Conservation (phyloP, 2,329 filamentous ascomycete genomes). For the Sporothrix inflata region DNA sequence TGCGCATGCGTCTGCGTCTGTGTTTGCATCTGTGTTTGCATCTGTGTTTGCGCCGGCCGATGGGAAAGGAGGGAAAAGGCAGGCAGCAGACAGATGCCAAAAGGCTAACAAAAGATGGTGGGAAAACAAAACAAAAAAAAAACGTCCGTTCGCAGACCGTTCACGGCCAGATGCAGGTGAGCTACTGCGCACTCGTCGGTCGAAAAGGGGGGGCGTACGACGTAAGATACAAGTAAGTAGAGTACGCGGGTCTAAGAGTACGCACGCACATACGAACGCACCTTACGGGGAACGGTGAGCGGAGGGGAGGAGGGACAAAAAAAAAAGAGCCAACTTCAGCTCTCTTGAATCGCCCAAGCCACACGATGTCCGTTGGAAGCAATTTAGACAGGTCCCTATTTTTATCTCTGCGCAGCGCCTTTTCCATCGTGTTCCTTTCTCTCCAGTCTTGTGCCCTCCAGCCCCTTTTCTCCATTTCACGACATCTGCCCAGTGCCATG, state of each 20-base stretch:
- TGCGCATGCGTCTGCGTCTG: not conserved
- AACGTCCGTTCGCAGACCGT: slow-evolving; percentile 2
- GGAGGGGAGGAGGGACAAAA: not conserved
- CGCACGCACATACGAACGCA: slow-evolving; percentile 1
- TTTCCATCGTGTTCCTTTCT: not conserved
- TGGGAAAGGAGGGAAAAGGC: not conserved
- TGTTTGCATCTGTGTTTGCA: not conserved
- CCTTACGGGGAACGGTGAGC: not conserved
- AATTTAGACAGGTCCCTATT: not conserved
- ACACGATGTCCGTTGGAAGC: not conserved
- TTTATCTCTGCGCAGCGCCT: not conserved
- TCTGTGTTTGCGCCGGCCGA: not conserved
- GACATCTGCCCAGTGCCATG: not conserved
- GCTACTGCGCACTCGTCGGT: slow-evolving; percentile 10
- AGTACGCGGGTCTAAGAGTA: not conserved
- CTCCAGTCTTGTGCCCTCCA: not conserved
- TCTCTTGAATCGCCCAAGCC: not conserved
- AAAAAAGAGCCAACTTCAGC: not conserved
- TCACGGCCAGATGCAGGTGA: slow-evolving; percentile 3
- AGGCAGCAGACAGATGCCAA: too few species aligned
- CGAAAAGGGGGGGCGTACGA: not conserved
- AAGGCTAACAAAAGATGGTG: not conserved
- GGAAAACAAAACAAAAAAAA: not conserved
- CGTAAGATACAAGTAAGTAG: not conserved
- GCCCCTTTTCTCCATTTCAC: slow-evolving; percentile 1